Evolutionary conservation across 2,329 filamentous ascomycete genomes (phyloP), one percentile per base, ranked within the genome.

Genomic region (Orbilia oligospora): DNA sequence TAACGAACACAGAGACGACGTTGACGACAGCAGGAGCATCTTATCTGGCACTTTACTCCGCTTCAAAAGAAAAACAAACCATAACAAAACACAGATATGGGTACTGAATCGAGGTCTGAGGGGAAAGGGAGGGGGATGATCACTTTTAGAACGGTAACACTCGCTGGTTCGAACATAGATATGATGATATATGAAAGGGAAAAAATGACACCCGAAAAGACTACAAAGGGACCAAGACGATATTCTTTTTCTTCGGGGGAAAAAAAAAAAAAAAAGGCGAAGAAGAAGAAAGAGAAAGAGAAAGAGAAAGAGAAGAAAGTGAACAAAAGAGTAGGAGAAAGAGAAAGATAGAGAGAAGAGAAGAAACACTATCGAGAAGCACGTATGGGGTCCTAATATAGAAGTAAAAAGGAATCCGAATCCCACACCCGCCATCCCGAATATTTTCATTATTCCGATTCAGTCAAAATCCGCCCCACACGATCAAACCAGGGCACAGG

Each of bases 401-500:
- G 4, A n/a, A 30, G 38, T 36, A 41, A 61, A 44, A 41, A 36
- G 16, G 14, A 27, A 56, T 41, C 30, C 30, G 36, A 44, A 44
- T 27, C 53, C 56, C 56, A 44, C 27, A 36, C 33, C 27, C 33
- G 18, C 24, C 56, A 36, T 61, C 56, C 41, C 14, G 18, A 38
- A 71, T 41, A 49, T 36, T 49, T 71, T 51, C 44, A 71, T 71
- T 63, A 63, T 63, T 71, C 67, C 44, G 18, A 5, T 22, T 63
- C 41, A 33, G 63, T 30, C 41, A 51, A 53, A 20, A 27, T 22
- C 53, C n/a, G n/a, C n/a, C n/a, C n/a, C n/a, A n/a, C n/a, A n/a
- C n/a, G n/a, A n/a, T n/a, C n/a, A n/a, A n/a, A n/a, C n/a, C n/a
- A n/a, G 27, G 27, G 27, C 6, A 6, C 3, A 6, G 3, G 33